Evolutionary conservation across 1,284 basidiomycete genomes (phyloP).

Genomic region (Pseudozyma hubeiensis): DNA sequence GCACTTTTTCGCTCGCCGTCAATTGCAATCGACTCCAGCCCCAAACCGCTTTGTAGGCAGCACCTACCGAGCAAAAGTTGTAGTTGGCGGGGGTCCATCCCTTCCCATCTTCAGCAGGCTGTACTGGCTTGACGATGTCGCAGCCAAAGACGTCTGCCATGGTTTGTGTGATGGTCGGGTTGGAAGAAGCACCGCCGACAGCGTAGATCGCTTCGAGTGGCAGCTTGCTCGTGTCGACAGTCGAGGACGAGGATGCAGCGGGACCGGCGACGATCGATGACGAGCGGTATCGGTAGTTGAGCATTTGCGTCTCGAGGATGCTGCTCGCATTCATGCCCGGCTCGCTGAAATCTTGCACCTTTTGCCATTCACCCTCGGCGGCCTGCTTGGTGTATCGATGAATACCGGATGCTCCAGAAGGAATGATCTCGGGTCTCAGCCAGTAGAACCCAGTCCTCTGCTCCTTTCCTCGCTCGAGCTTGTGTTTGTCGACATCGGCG

Average conservation of each 20-base stretch:
- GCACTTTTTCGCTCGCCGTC: constrained; percentile 3
- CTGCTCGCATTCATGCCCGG: constrained; percentile 77
- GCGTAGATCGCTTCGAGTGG: constrained; percentile 78
- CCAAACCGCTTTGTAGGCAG: constrained; percentile 66
- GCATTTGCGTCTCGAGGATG: constrained; percentile 85
- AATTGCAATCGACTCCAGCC: constrained; percentile 42
- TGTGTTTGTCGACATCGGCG: constrained; percentile 72
- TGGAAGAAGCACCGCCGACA: constrained; percentile 83
- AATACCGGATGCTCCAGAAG: constrained; percentile 77
- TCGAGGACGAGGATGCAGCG: constrained; percentile 5
- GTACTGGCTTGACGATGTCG: constrained; percentile 55
- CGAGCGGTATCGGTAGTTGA: constrained; percentile 80
- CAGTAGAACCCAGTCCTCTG: constrained; percentile 76
- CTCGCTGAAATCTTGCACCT: constrained; percentile 67
- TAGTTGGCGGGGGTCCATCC: constrained; percentile 44
- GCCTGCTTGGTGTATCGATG: constrained; percentile 73
- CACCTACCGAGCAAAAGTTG: constrained; percentile 66
- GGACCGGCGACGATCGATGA: constrained; percentile 75
- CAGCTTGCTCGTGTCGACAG: constrained; percentile 16
- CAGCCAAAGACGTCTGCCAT: constrained; percentile 80
- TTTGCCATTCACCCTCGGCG: constrained; percentile 49
- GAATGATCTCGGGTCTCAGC: constrained; percentile 83
- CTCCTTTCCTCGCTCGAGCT: constrained; percentile 5
- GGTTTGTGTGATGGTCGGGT: constrained; percentile 79
- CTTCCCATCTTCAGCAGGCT: constrained; percentile 37